Base-by-base conservation (phyloP, 306 rosid species). In the Corylus americana region DNA sequence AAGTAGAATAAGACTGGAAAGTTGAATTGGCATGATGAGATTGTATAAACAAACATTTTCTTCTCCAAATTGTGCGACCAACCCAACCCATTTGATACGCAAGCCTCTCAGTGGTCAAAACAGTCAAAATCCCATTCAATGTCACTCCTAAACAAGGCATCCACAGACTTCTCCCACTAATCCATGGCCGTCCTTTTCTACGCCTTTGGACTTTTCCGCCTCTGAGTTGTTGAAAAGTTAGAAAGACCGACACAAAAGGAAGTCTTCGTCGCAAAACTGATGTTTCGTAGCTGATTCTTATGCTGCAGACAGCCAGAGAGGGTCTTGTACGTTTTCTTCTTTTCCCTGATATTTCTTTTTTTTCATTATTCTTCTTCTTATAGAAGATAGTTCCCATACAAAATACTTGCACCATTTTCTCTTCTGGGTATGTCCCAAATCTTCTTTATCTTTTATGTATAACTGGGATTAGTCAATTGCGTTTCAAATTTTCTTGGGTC, bases 251-350 rank as follows among this genome's bases (percentile, higher is more conserved):
- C 27, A 17, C 49, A 17, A 39, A 39, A 67, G 12, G 13, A 67
- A 67, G 71, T 8, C 50, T 37, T 67, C 11, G 50, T 39, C 16
- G 39, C 49, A 66, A 35, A 3, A 66, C 5, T 8, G 50, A 18
- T 67, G 71, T n/a, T 67, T 67, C 22, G 49, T 67, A 17, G 71
- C 50, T 67, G 27, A 27, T 66, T 66, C 71, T 5, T 66, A 13
- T 6, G 4, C 49, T 66, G 71, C 71, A 17, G 25, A 22, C 25
- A 22, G 25, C 25, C 25, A 22, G 14, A 67, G 45, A 67, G 71
- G 48, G 71, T 67, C 71, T 37, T 66, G 50, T 39, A 16, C 71
- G 49, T 66, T 59, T 59, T 16, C 10, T 18, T 39, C 27, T 67
- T 67, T 66, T 17, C 14, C 71, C 13, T 13, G 22, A 37, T 37